Evolutionary conservation across 2,329 filamentous ascomycete species (phyloP), one percentile per base, ranked within the genome.

Genomic region (Exophiala phaeomuriformis): DNA sequence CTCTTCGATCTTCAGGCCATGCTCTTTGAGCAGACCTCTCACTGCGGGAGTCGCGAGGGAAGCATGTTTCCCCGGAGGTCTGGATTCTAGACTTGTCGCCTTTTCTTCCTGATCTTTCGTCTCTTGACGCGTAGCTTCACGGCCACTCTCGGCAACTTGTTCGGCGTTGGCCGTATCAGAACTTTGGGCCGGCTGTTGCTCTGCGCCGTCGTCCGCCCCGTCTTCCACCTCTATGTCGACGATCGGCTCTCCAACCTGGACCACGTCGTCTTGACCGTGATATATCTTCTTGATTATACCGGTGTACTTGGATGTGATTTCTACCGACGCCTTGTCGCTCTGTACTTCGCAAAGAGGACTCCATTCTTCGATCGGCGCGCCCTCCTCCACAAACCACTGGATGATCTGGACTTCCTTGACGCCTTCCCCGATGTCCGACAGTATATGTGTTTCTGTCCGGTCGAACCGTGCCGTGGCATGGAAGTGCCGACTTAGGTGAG

Each of bases 351-450:
- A 98, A 44, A 98, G 79, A 56, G 91, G 93, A 64, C 94, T 93
- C 79, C 95, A 98, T 75, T 98, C 91, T 74, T 98, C 90, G 64
- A 98, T 90, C 53, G 87, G 84, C 35, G 93, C 93, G 54, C 90
- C 91, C 47, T 94, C 90, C 72, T 96, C 86, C 61, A 98, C 91
- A 69, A 97, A 98, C 93, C 93, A 98, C 75, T 98, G 93, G 65
- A 97, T 97, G 66, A 98, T 88, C 72, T 98, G 93, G 67, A 93
- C 95, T 74, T 98, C 93, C 68, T 93, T 90, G 66, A 97, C 98
- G 51, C 93, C 93, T 93, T 64, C 40, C 47, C 63, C 49, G n/a
- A 51, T 63, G 44, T 63, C 61, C 35, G 58, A 60, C 8, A 63
- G 52, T 7, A 51, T 50, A 35, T 63, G 61, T 28, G 58, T 58